A percentile compares a stretch with the other conserved stretches of the same genome.
These are phyloP conservation scores for Nicotiana sylvestris DNA, from an alignment of 257 asterid genomes.

Conservation along the genomic window DNA sequence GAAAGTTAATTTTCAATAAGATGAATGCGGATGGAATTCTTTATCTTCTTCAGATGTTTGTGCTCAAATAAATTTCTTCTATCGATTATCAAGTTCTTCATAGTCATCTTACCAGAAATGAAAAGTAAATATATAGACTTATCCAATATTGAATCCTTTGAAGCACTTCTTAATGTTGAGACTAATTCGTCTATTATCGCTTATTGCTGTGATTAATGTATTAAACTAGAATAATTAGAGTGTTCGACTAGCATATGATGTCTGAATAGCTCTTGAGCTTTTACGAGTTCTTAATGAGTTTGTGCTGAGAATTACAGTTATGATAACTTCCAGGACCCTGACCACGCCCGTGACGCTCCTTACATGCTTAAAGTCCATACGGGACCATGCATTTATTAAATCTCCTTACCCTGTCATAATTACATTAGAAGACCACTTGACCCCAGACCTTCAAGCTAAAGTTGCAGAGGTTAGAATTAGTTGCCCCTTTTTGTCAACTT, in stretches of 20 bases:
- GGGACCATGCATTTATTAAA: constrained; percentile 67
- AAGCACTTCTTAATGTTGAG: background rate
- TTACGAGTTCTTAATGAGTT: background rate
- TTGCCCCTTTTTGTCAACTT: background rate
- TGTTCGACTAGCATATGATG: background rate
- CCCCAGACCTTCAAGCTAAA: constrained; percentile 86
- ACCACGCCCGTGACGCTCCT: constrained; percentile 72
- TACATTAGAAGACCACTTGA: constrained; percentile 88
- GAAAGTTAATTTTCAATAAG: background rate
- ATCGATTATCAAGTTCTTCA: background rate
- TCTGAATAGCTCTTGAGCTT: background rate
- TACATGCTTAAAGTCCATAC: constrained; percentile 72
- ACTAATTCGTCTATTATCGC: background rate
- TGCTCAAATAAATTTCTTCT: background rate
- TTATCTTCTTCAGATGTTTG: background rate
- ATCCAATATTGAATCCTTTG: background rate
- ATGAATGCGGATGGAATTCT: background rate
- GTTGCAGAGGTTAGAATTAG: constrained; percentile 69
- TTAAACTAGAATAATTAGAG: background rate
- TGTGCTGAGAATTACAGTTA: background rate
- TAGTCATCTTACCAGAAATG: background rate
- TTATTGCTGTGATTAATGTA: background rate
- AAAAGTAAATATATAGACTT: background rate
- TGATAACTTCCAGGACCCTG: constrained; percentile 60
- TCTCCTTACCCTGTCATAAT: constrained; percentile 90